Evolutionary conservation across 441 rosid species (phyloP).

Genomic region (Dalechampia spathulata): DNA sequence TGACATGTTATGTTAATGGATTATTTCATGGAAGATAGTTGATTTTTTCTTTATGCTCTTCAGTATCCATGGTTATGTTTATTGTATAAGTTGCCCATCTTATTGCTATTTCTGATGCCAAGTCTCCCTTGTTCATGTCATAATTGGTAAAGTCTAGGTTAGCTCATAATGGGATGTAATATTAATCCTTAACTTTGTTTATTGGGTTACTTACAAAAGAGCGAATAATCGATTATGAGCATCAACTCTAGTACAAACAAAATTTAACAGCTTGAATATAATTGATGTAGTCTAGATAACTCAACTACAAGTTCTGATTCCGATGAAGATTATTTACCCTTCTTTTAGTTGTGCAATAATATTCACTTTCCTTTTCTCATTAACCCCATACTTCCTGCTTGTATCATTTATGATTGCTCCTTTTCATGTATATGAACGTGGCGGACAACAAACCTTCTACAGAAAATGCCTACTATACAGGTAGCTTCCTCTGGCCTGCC

Average conservation of each 20-base stretch:
- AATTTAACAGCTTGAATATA: background rate
- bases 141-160: background rate
- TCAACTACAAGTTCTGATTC: background rate
- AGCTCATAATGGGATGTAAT: background rate
- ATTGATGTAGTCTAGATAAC: background rate
- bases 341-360: background rate
- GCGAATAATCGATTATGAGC: background rate
- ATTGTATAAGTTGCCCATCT: background rate
- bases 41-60: too few relatives aligned
- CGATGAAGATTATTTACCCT: background rate
- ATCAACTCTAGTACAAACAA: background rate
- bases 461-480: conserved; percentile 96
- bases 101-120: background rate
- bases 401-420: background rate
- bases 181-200: background rate
- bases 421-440: conserved; percentile 22
- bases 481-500: conserved; percentile 19
- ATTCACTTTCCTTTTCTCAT: background rate
- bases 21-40: too few relatives aligned
- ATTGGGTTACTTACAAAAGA: background rate
- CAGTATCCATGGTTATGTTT: too few relatives aligned
- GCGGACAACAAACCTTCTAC: conserved; percentile 14
- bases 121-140: background rate
- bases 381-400: background rate
- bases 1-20: too few relatives aligned